Percentiles rank a stretch among this genome's conserved stretches.
These are phyloP conservation scores for Colletotrichum sp. DNA, from an alignment of 2,329 filamentous ascomycete species.

Conservation along the genomic window DNA sequence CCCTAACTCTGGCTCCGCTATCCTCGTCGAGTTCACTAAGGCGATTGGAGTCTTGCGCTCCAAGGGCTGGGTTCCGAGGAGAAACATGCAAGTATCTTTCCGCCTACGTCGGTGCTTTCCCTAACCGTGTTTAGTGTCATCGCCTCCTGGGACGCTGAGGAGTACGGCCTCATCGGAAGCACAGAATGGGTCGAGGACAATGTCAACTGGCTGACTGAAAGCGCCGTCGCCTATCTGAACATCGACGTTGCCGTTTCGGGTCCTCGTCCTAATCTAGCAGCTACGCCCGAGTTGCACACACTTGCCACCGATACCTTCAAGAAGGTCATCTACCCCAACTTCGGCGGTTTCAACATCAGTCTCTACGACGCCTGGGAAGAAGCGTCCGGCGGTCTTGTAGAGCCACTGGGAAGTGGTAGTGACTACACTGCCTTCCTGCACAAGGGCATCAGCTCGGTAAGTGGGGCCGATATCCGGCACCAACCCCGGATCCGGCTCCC, in stretches of 20 bases:
- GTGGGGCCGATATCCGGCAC: neutral
- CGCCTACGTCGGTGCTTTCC: neutral
- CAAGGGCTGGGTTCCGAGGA: slow-evolving; percentile 79
- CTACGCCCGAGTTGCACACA: slow-evolving; percentile 72
- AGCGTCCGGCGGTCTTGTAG: slow-evolving; percentile 39
- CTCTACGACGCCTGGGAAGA: slow-evolving; percentile 47
- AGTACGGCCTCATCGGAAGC: slow-evolving; percentile 81
- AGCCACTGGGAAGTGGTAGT: slow-evolving; percentile 67
- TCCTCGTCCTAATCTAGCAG: slow-evolving; percentile 57
- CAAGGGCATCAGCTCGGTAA: slow-evolving; percentile 44
- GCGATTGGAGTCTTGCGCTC: slow-evolving; percentile 73
- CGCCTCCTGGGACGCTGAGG: slow-evolving; percentile 74
- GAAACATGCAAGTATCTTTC: slow-evolving; percentile 52
- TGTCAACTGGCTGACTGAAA: slow-evolving; percentile 73
- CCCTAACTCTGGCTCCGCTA: slow-evolving; percentile 80
- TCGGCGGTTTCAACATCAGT: slow-evolving; percentile 51
- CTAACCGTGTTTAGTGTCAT: slow-evolving; percentile 62
- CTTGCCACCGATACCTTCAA: slow-evolving; percentile 67
- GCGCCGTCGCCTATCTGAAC: slow-evolving; percentile 80
- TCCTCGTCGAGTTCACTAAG: slow-evolving; percentile 76
- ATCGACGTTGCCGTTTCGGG: slow-evolving; percentile 74
- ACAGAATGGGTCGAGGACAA: slow-evolving; percentile 91
- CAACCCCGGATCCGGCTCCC: neutral
- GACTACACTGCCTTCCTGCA: slow-evolving; percentile 74
- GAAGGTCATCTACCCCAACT: slow-evolving; percentile 63